Evolutionary conservation across 108 stramenopile species (phyloP), one percentile per base, ranked within the genome.

Genomic region (Cyclostephanos tholiformis): DNA sequence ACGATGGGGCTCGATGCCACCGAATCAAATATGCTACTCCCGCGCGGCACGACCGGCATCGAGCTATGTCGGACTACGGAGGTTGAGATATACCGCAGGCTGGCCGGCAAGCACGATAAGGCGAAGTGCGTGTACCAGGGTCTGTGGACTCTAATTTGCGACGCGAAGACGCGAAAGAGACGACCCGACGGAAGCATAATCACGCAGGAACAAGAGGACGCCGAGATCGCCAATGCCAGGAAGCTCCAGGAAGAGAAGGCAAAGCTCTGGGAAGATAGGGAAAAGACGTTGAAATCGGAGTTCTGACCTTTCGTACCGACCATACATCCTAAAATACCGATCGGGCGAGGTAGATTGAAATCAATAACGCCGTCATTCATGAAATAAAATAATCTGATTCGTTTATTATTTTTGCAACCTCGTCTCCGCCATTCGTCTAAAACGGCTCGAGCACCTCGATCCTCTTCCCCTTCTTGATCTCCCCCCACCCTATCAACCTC

Each of bases 401-500:
- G 19, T 17, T 50, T 2, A 4, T 19, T 5, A 50, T 50, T 19
- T 17, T 50, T 19, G n/a, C 19, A 50, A 50, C 49, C 49, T 19
- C 49, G 32, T 32, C 32, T 32, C 32, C 4, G 2, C 49, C 16
- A 6, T 50, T 1, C 6, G 4, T 50, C 53, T 27, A 55, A 55
- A 55, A 90, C 52, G 76, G 67, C 35, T 89, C 87, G 39, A 88
- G 84, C 35, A 95, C 82, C 65, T 94, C 89, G 73, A 96, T 89
- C 84, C 83, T 87, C 65, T 77, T 81, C 26, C 96, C 96, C 79
- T 87, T 94, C 69, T 94, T 89, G 71, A 96, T 96, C 70, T 93
- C 88, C 55, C 96, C 96, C 96, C 97, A 96, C 46, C 93, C 97
- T 83, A 95, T 98, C 66, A 99, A 85, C 51, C 99, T 88, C 97